Evolutionary conservation across 352 stramenopile species (phyloP).

Genomic region (Phytophthora sp.): DNA sequence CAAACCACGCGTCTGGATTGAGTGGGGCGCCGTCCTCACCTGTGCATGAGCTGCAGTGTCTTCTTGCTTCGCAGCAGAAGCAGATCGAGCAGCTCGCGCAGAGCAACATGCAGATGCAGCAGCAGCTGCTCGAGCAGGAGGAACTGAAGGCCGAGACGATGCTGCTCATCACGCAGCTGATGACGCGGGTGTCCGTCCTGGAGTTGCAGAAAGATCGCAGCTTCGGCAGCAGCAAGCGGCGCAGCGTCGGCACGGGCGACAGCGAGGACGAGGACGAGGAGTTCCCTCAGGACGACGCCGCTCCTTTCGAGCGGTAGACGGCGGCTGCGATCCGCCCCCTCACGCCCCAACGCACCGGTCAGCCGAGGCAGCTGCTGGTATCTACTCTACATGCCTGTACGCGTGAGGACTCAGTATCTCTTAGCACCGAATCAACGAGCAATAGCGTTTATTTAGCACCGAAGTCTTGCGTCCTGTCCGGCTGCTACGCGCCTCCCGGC

Average conservation of each 20-base stretch:
- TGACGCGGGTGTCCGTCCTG: slow-evolving; percentile 83
- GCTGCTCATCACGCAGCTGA: slow-evolving; percentile 84
- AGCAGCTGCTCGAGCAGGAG: slow-evolving; percentile 81
- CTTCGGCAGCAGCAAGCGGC: slow-evolving; percentile 31
- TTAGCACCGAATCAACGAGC: slow-evolving; percentile 14
- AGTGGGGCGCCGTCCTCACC: slow-evolving; percentile 40
- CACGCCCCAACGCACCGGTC: slow-evolving; percentile 1
- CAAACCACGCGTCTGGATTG: slow-evolving; percentile 19
- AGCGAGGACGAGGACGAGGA: slow-evolving; percentile 39
- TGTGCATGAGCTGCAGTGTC: slow-evolving; percentile 56
- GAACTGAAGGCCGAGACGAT: slow-evolving; percentile 86
- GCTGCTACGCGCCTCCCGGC: not conserved
- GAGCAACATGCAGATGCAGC: slow-evolving; percentile 81
- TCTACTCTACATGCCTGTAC: not conserved
- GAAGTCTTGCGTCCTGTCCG: not conserved
- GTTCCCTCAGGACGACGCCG: slow-evolving; percentile 34
- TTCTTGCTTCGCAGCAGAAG: slow-evolving; percentile 64
- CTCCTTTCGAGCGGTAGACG: slow-evolving; percentile 25
- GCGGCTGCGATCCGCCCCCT: not conserved
- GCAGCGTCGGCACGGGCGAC: slow-evolving; percentile 32
- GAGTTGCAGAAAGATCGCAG: slow-evolving; percentile 61
- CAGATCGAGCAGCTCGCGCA: slow-evolving; percentile 78
- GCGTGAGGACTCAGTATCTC: slow-evolving; percentile 1
- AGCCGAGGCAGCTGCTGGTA: slow-evolving; percentile 19
- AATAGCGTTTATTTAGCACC: slow-evolving; percentile 35